Percentiles rank a stretch among this genome's conserved stretches.
These are phyloP conservation scores for Wickerhamiella occidentalis DNA, from an alignment of 805 yeast genomes.

Conservation along the genomic window DNA sequence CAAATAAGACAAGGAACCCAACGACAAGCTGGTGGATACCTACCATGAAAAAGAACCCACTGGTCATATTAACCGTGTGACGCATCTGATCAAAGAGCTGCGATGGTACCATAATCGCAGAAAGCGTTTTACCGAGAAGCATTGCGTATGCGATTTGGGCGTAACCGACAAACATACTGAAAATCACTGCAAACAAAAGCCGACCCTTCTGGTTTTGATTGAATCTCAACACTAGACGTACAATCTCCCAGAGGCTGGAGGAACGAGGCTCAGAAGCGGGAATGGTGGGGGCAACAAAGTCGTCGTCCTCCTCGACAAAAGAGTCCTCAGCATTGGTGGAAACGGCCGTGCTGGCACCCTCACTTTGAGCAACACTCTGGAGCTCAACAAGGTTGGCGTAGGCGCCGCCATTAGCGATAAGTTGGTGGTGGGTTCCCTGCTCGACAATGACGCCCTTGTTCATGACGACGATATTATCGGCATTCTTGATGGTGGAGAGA, in stretches of 20 bases:
- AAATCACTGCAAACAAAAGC: conserved; percentile 16
- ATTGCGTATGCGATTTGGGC: conserved; percentile 20
- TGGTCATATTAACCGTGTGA: conserved; percentile 14
- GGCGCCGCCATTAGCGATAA: conserved; percentile 21
- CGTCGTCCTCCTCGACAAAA: conserved; percentile 4
- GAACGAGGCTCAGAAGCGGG: background rate
- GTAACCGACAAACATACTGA: conserved; percentile 18
- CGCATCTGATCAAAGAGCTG: conserved; percentile 17
- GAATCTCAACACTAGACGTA: conserved; percentile 12
- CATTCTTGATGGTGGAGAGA: conserved; percentile 36
- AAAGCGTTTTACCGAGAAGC: conserved; percentile 20
- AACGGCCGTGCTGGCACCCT: background rate
- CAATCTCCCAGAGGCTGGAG: conserved; percentile 4
- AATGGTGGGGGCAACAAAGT: background rate
- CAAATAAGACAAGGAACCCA: conserved; percentile 12
- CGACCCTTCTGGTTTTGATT: conserved; percentile 16
- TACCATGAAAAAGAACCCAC: conserved; percentile 14
- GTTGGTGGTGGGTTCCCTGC: conserved; percentile 28
- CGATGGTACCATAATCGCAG: conserved; percentile 15
- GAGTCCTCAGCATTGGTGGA: background rate
- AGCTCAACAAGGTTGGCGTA: conserved; percentile 24
- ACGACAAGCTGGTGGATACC: conserved; percentile 7
- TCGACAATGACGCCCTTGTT: conserved; percentile 35
- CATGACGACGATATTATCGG: conserved; percentile 36
- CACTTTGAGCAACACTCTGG: conserved; percentile 14